phyloP scores from a whole-genome alignment of 2,329 filamentous ascomycete species.

The Arthrinium phaeospermum region DNA sequence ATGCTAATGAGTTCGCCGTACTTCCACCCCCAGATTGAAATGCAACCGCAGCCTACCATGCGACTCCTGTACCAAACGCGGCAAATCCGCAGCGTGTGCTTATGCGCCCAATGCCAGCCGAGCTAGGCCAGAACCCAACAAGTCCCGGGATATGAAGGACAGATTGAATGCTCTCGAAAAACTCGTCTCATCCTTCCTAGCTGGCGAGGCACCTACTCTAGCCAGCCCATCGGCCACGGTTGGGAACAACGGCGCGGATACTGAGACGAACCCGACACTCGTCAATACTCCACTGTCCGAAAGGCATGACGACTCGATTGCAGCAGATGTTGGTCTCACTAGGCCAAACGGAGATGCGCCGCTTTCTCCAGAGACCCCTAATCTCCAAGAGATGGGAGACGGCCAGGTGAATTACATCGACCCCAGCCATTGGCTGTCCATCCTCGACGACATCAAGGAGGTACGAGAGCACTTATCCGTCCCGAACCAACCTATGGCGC shows the following conservation, averaged over 20 bases:
- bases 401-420: constrained; percentile 39
- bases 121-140: constrained; percentile 16
- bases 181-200: constrained; percentile 32
- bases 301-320: background rate
- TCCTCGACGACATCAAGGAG: constrained; percentile 42
- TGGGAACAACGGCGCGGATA: background rate
- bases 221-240: constrained; percentile 8
- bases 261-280: background rate
- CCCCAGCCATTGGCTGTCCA: constrained; percentile 41
- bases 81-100: constrained; percentile 32
- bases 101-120: constrained; percentile 40
- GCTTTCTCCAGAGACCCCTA: constrained; percentile 24
- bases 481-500: constrained; percentile 17
- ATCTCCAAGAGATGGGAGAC: constrained; percentile 25
- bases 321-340: background rate
- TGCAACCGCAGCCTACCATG: constrained; percentile 41
- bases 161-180: constrained; percentile 39
- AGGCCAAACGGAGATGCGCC: constrained; percentile 21
- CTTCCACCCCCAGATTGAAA: constrained; percentile 33
- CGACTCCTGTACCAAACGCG: constrained; percentile 35
- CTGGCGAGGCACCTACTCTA: constrained; percentile 23
- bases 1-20: background rate
- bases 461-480: constrained; percentile 38
- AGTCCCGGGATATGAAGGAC: constrained; percentile 26
- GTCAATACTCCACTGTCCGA: background rate